These are phyloP conservation scores for Corynascus novoguineensis DNA, from an alignment of 495 filamentous ascomycete species.

Conservation along the genomic window DNA sequence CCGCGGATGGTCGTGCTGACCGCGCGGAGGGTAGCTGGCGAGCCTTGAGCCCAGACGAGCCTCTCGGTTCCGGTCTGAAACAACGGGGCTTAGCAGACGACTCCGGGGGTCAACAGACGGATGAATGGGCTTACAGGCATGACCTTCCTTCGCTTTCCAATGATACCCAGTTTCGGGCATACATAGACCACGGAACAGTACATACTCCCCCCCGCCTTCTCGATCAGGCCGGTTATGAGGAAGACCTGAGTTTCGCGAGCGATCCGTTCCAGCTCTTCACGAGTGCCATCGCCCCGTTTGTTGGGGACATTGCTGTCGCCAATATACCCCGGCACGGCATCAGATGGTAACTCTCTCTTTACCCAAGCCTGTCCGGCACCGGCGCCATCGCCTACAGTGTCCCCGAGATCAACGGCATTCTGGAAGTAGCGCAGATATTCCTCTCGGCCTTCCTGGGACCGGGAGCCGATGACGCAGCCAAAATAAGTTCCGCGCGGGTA, in stretches of 20 bases:
- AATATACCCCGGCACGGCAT: conserved; percentile 52
- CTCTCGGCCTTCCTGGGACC: conserved; percentile 64
- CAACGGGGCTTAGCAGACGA: background rate
- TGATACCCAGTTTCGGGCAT: conserved; percentile 60
- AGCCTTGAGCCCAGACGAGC: conserved; percentile 85
- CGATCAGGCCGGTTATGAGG: conserved; percentile 71
- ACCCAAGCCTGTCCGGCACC: conserved; percentile 74
- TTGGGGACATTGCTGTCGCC: conserved; percentile 50
- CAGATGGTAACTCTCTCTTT: conserved; percentile 46
- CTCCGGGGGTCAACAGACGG: background rate
- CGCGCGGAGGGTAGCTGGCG: conserved; percentile 71
- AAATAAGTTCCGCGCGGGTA: conserved; percentile 84
- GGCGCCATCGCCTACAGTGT: conserved; percentile 57
- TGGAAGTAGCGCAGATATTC: conserved; percentile 82
- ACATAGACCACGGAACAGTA: conserved; percentile 85
- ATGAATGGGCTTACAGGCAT: conserved; percentile 60
- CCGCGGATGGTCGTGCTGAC: conserved; percentile 75
- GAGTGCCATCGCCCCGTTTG: conserved; percentile 74
- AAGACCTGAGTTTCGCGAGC: conserved; percentile 74
- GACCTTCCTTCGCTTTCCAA: conserved; percentile 90
- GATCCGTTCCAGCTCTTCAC: conserved; percentile 70
- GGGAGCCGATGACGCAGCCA: conserved; percentile 65
- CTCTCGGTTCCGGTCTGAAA: conserved; percentile 69
- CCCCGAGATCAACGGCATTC: conserved; percentile 75
- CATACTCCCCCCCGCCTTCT: conserved; percentile 71